Evolutionary conservation across 805 yeast species (phyloP), one percentile per base, ranked within the genome.

Genomic region (Spathaspora hagerdaliae): DNA sequence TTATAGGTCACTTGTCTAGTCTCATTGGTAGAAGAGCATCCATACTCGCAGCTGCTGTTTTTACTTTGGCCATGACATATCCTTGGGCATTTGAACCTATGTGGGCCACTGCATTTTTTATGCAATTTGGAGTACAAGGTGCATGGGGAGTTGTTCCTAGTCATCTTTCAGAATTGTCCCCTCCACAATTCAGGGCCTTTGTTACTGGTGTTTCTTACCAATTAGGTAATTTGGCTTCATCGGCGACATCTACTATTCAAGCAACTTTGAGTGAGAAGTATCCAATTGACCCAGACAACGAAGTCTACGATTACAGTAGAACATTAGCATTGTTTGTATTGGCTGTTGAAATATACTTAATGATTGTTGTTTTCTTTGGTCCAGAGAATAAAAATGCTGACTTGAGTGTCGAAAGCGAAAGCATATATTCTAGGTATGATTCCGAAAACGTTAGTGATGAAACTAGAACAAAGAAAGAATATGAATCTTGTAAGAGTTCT

Each of bases 91-190:
- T 77, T 29, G 38, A 32, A 27, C 51, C 51, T 35, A 41, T 41
- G 44, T 41, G 48, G 42, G 48, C 35, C 6, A 41, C 48, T 19
- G 51, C 45, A 8, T 83, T 83, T 63, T 82, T 82, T 67, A 57
- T 82, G 57, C 86, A 82, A 59, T 75, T 77, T 56, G 77, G 78
- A 44, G 85, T 83, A 5, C 83, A 81, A 69, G 90, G 89, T 31
- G 82, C 82, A 6, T 85, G 87, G 85, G 90, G 90, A 50, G 78
- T 84, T 40, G 71, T 79, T 10, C 87, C 90, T 14, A 75, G 81
- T 37, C 82, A 83, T 60, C 65, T 85, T 36, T 69, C 82, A 31
- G 91, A 85, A 61, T 68, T 84, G 41, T 76, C 86, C 10, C 64
- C 65, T 14, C 63, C 69, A n/a, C 56, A 52, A 11, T 84, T 82